phyloP scores from a whole-genome alignment of 2,329 filamentous ascomycete genomes.

The Fusarium nurragi region DNA sequence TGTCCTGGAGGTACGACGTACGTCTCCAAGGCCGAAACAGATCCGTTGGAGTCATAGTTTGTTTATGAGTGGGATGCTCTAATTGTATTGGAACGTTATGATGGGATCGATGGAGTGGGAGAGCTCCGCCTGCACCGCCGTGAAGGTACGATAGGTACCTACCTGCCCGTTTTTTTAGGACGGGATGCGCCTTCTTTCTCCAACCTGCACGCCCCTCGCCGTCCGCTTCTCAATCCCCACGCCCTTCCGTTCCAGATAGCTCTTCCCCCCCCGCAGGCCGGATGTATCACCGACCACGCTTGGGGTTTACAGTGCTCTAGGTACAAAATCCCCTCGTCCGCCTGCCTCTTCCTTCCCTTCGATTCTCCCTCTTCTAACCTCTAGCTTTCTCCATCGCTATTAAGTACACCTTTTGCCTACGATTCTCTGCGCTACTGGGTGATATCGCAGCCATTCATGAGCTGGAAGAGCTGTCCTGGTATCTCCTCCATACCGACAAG shows the following conservation, averaged over 20 bases:
- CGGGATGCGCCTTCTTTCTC: conserved; percentile 26
- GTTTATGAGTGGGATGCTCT: conserved; percentile 25
- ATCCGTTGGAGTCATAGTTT: conserved; percentile 36
- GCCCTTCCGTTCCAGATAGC: conserved; percentile 37
- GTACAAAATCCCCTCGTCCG: conserved; percentile 45
- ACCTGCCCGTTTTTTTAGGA: conserved; percentile 20
- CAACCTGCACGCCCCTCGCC: conserved; percentile 28
- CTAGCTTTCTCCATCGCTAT: conserved; percentile 15
- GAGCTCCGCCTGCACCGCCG: conserved; percentile 23
- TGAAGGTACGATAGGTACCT: conserved; percentile 23
- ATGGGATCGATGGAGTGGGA: conserved; percentile 19
- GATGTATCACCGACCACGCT: conserved; percentile 43
- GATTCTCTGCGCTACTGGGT: conserved; percentile 38
- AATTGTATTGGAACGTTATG: conserved; percentile 16
- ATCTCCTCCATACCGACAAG: conserved; percentile 47
- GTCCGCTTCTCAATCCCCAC: conserved; percentile 20
- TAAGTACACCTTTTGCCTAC: conserved; percentile 15
- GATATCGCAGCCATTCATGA: conserved; percentile 39
- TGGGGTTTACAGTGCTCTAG: conserved; percentile 36
- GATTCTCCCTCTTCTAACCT: conserved; percentile 38
- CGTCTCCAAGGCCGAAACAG: conserved; percentile 33
- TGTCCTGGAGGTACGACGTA: conserved; percentile 24
- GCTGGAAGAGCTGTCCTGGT: conserved; percentile 46
- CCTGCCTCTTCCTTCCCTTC: conserved; percentile 36
- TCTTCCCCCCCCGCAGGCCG: conserved; percentile 37